Evolutionary conservation across 306 rosid species (phyloP), one percentile per base, ranked within the genome.

Genomic region (Citrullus colocynthis): DNA sequence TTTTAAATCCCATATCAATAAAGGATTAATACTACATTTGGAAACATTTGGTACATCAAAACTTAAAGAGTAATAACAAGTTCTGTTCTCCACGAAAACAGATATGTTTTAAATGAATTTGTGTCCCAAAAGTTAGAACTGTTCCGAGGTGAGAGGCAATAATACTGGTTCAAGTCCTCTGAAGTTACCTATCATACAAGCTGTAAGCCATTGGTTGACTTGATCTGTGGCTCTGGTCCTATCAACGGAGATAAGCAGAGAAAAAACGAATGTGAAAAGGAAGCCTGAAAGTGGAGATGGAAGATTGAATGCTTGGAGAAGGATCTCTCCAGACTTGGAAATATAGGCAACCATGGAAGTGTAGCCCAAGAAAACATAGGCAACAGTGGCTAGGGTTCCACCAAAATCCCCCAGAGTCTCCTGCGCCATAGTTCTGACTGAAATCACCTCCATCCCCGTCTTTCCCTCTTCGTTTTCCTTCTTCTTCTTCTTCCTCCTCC

Each of bases 401-500:
- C 92, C 95, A 83, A 83, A 86, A 15, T 86, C 85, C 28, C 97
- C 97, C 52, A 89, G 84, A 56, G 90, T 88, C 83, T 88, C 97
- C 81, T 89, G 91, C 42, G 93, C 95, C 97, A 91, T 91, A 30
- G 91, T 91, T 70, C 88, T 88, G 10, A 89, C 77, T 16, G 94
- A 91, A 84, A 91, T 83, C 20, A 87, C 85, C 81, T 87, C 90
- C 79, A 89, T 73, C 5, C 86, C 91, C 70, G 78, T 82, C 41
- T 58, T 81, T 59, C 57, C 80, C 75, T 75, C 82, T 73, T 72
- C 74, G 71, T 60, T 64, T 80, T 71, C 69, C 77, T 60, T 86
- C 79, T 61, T 69, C 70, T 72, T 77, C 58, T 75, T 65, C 76
- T 64, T 86, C 84, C 78, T 83, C 70, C 84, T 85, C 88, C 88